A percentile compares a stretch with the other conserved stretches of the same genome.
Conservation (phyloP, 2,329 filamentous ascomycete genomes). For the Colletotrichum karsti region DNA sequence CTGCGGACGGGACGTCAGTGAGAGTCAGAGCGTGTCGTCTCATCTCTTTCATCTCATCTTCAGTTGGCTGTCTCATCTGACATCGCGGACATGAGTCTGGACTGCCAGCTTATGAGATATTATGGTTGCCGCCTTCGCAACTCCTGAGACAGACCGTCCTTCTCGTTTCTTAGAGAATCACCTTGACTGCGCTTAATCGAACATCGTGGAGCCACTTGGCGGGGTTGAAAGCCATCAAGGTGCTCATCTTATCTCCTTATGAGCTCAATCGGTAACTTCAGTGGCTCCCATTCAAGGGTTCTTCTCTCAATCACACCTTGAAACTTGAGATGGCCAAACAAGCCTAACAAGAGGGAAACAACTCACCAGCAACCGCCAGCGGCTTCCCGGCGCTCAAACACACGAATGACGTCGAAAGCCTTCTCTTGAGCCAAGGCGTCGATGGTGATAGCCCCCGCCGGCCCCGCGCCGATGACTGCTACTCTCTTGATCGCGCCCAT, state of each 20-base stretch:
- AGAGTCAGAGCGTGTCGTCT: not conserved
- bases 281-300: too few species aligned
- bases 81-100: not conserved
- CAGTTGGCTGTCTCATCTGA: not conserved
- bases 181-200: too few species aligned
- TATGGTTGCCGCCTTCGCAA: too few species aligned
- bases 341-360: not conserved
- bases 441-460: conserved; percentile 66
- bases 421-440: conserved; percentile 68
- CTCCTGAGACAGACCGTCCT: too few species aligned
- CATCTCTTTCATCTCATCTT: not conserved
- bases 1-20: conserved; percentile 38
- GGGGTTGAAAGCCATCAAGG: conserved; percentile 11
- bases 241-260: not conserved
- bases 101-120: too few species aligned
- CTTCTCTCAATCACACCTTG: too few species aligned
- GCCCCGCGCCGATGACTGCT: conserved; percentile 69
- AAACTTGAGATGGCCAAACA: not conserved
- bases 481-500: conserved; percentile 46
- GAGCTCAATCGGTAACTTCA: not conserved
- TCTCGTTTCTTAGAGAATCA: too few species aligned
- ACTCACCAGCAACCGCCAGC: conserved; percentile 69
- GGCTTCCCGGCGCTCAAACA: conserved; percentile 68
- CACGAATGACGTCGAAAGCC: conserved; percentile 64
- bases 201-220: not conserved